Percentiles rank a stretch among this genome's conserved stretches.
phyloP scores from a whole-genome alignment of 768 basidiomycete genomes.

The Russula ochroleuca region DNA sequence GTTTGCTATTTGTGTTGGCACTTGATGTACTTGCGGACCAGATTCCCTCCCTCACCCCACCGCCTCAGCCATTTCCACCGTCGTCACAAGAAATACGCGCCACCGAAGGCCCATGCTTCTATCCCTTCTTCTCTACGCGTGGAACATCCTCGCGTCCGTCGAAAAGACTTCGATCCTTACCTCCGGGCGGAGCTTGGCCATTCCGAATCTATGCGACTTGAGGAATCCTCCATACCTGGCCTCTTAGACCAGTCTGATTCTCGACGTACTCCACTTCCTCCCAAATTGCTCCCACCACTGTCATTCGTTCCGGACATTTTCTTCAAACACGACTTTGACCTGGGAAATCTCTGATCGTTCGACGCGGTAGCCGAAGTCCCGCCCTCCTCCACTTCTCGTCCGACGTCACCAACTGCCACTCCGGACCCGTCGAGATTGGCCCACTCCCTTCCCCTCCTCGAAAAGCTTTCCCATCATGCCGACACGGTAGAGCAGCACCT shows the following conservation, averaged over 20 bases:
- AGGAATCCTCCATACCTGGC: constrained; percentile 21
- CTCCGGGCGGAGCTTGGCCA: constrained; percentile 42
- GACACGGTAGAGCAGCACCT: constrained; percentile 95
- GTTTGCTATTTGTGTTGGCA: no score
- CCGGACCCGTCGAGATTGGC: constrained; percentile 58
- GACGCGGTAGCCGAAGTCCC: constrained; percentile 59
- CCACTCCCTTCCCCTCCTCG: constrained; percentile 70
- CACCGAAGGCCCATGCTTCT: constrained; percentile 81
- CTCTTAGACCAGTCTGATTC: no score
- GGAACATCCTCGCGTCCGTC: constrained; percentile 72
- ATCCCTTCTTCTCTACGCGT: constrained; percentile 71
- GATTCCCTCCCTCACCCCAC: constrained; percentile 27
- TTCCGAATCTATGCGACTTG: constrained; percentile 35
- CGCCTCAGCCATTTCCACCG: constrained; percentile 80
- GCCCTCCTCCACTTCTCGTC: constrained; percentile 19
- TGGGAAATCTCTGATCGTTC: constrained; percentile 77
- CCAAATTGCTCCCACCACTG: constrained; percentile 59
- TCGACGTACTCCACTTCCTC: constrained; percentile 33
- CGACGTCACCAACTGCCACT: constrained; percentile 32
- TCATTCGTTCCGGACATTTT: constrained; percentile 76
- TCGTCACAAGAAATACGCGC: constrained; percentile 74
- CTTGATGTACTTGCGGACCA: no score
- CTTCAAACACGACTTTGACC: constrained; percentile 73
- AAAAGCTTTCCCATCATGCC: constrained; percentile 86
- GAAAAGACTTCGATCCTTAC: constrained; percentile 84